Conservation (phyloP, 306 rosid genomes). For the Herpetospermum pedunculosum region DNA sequence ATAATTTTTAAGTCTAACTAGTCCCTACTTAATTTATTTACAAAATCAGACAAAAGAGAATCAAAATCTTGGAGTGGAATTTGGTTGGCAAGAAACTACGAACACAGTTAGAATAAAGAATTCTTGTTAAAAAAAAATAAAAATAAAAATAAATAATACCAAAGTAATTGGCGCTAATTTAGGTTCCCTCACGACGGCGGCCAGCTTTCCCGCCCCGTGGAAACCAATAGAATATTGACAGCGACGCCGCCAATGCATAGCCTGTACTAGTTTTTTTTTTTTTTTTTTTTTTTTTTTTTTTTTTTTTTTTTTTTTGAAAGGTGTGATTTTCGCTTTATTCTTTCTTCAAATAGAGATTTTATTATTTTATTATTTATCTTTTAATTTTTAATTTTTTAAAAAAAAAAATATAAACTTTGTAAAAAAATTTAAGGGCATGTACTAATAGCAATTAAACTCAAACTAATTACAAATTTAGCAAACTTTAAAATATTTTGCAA, state of each 20-base stretch:
- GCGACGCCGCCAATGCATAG: neutral
- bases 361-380: neutral
- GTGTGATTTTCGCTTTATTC: neutral
- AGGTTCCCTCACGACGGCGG: neutral
- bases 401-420: too few relatives aligned
- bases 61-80: neutral
- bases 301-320: too few relatives aligned
- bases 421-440: too few relatives aligned
- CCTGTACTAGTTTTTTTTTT: too few relatives aligned
- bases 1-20: neutral
- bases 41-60: neutral
- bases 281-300: too few relatives aligned
- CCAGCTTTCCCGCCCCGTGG: slow-evolving; percentile 24
- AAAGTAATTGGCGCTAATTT: neutral
- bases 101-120: neutral
- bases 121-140: too few relatives aligned
- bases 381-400: too few relatives aligned
- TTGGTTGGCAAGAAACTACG: neutral
- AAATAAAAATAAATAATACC: too few relatives aligned
- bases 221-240: slow-evolving; percentile 1
- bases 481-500: too few relatives aligned
- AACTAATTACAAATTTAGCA: too few relatives aligned
- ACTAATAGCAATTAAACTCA: too few relatives aligned
- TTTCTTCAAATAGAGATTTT: neutral
- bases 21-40: neutral